Conservation (phyloP, 306 rosid genomes). For the Vigna hirtella region DNA sequence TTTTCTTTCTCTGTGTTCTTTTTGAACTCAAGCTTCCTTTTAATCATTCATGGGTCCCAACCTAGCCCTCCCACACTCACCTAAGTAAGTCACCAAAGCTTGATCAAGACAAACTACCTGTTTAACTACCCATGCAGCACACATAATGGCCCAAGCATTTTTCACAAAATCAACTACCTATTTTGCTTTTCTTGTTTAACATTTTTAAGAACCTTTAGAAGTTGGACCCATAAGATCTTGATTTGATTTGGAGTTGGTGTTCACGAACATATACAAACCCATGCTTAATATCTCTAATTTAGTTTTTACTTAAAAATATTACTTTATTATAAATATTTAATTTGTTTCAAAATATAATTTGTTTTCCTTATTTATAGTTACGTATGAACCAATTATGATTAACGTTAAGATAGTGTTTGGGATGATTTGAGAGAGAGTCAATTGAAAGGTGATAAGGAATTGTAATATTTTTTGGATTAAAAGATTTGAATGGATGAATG, state of each 20-base stretch:
- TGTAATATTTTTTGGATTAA: too few relatives aligned
- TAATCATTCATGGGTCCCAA: conserved; percentile 42
- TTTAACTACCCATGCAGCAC: conserved; percentile 28
- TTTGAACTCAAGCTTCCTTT: conserved; percentile 40
- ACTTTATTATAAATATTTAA: too few relatives aligned
- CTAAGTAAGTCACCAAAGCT: conserved; percentile 11
- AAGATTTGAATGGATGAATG: too few relatives aligned
- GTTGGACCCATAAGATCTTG: background rate
- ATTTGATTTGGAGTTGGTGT: background rate
- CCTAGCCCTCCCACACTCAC: background rate
- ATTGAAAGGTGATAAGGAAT: too few relatives aligned
- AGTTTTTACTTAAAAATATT: too few relatives aligned
- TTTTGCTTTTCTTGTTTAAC: background rate
- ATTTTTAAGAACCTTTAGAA: background rate
- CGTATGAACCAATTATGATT: too few relatives aligned
- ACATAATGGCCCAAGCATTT: conserved; percentile 21
- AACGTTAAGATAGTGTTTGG: too few relatives aligned
- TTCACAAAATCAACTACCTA: background rate
- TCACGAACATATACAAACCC: background rate
- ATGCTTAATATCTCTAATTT: background rate
- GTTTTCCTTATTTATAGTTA: too few relatives aligned
- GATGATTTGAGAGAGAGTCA: too few relatives aligned
- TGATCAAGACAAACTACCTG: conserved; percentile 32
- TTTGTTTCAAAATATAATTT: too few relatives aligned
- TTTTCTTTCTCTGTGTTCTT: conserved; percentile 23